These are phyloP conservation scores for Crassisporium funariophilum DNA, from an alignment of 768 basidiomycete species.

Conservation along the genomic window DNA sequence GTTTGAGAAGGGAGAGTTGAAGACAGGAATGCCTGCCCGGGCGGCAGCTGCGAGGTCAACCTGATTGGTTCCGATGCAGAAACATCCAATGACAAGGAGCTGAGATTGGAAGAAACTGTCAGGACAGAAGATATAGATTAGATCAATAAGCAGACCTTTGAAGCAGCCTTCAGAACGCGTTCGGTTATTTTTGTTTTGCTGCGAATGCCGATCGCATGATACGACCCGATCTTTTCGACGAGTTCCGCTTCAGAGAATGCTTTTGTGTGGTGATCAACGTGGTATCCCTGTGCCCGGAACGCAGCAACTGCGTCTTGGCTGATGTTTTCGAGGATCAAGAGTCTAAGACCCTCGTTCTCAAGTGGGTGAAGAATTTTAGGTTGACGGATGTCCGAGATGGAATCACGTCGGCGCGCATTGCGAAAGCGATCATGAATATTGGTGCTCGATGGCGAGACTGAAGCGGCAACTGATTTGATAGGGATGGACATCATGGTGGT, in stretches of 20 bases:
- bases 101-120: constrained; percentile 31
- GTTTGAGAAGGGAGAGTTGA: constrained; percentile 99
- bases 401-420: constrained; percentile 30
- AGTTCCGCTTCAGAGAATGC: constrained; percentile 95
- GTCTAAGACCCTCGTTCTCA: constrained; percentile 77
- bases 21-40: constrained; percentile 91
- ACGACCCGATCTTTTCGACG: constrained; percentile 74
- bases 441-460: constrained; percentile 51
- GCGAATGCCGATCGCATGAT: constrained; percentile 95
- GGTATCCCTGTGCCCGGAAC: constrained; percentile 83
- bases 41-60: constrained; percentile 87
- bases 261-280: constrained; percentile 86
- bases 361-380: constrained; percentile 79
- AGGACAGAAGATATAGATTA: neutral
- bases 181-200: constrained; percentile 97
- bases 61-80: constrained; percentile 99
- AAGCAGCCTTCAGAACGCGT: constrained; percentile 82
- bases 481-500: constrained; percentile 46
- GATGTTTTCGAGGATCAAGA: constrained; percentile 95
- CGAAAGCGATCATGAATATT: constrained; percentile 49
- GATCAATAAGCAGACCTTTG: constrained; percentile 58
- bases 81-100: constrained; percentile 96
- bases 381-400: constrained; percentile 44
- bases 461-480: constrained; percentile 49
- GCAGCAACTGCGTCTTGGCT: constrained; percentile 83